Base-by-base conservation (phyloP, 2,329 filamentous ascomycete genomes). In the Aspergillus glaucus region DNA sequence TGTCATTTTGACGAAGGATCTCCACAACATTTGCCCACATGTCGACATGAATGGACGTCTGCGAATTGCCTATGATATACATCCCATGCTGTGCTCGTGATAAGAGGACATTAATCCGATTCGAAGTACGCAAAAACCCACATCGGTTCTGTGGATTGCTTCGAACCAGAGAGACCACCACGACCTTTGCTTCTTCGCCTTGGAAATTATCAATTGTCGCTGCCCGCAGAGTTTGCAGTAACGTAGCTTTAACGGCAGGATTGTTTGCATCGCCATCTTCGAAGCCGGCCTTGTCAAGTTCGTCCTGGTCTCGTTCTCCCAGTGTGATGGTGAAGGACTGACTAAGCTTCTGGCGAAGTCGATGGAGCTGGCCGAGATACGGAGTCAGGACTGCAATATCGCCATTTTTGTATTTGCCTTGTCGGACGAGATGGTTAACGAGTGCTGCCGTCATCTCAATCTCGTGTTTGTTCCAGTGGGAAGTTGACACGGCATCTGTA, bases 191-290 rank as follows among this genome's bases (percentile, higher is more conserved):
- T 57, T 91, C 86, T 59, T 91, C 86, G 0, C 86, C 87, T 57
- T 91, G 85, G 47, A 88, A 91, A 54, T 89, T 90, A 62, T 88
- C 84, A 0, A 88, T 78, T 0, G 84, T 88, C 0, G 84, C 82
- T 0, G 85, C 64, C 4, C 79, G 69, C 3, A 86, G 62, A 1
- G 69, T 71, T 22, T 78, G 68, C 0, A 76, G 58, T 0, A 83
- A 67, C 0, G 68, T 73, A 5, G 67, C 71, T 58, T 75, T 78
- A 22, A 22, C 6, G 21, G 55, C 50, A 8, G 21, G 17, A 8
- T 17, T n/a, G 1, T 48, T 46, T 1, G 39, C 14, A 6, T 54
- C 55, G 10, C 58, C 21, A 19, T 65, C 60, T 6, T 62, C 59
- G 6, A 68, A 56, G 1, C 72, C 72, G 2, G 71, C 59, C 0